A percentile compares a stretch with the other conserved stretches of the same genome.
phyloP scores from a whole-genome alignment of 78 protist genomes.

The Guillardia theta region DNA sequence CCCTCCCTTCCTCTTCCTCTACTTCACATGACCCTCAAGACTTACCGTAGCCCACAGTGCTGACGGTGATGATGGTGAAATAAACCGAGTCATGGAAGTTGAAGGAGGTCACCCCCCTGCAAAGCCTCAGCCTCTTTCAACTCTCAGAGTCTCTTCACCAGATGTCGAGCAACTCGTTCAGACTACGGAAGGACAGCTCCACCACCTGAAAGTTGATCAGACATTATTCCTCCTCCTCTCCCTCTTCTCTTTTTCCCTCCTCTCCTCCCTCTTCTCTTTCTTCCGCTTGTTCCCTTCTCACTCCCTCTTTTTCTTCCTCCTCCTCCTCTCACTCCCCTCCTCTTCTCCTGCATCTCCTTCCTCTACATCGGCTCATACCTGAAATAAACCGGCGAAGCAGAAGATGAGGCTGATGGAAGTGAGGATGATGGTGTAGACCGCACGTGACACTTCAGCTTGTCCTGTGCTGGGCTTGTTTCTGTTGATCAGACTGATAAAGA shows the following conservation, averaged over 20 bases:
- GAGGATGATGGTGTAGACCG: no score
- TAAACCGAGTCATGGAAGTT: background rate
- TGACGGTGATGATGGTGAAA: background rate
- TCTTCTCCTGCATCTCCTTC: no score
- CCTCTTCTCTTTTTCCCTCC: background rate
- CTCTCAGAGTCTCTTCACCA: no score
- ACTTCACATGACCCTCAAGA: background rate
- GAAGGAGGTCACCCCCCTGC: background rate
- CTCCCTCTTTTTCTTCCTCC: background rate
- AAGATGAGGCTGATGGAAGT: background rate
- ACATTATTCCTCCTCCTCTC: background rate
- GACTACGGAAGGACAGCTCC: background rate
- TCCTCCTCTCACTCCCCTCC: background rate
- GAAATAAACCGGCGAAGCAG: slow-evolving; percentile 21
- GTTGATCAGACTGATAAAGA: no score
- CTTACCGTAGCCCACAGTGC: background rate
- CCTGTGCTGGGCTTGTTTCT: no score
- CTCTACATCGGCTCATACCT: background rate
- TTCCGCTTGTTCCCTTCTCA: background rate
- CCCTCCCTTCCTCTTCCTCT: background rate
- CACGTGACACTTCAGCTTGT: no score
- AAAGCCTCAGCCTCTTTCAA: no score
- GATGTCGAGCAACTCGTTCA: background rate
- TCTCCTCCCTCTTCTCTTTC: background rate
- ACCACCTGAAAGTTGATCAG: background rate